Evolutionary conservation across 768 basidiomycete species (phyloP).

Genomic region (Suillus occidentalis): DNA sequence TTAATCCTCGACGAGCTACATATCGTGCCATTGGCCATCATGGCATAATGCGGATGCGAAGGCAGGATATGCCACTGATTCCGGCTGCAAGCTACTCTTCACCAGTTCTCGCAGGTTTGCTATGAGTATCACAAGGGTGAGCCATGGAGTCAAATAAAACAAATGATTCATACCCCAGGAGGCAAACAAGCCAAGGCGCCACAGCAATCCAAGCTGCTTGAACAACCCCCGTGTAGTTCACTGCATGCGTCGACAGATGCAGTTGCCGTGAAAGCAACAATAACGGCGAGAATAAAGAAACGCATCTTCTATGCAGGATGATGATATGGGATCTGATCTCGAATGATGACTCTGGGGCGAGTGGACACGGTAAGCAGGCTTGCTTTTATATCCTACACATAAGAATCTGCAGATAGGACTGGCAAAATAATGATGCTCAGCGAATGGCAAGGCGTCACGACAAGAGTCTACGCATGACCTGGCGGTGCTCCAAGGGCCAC

Average conservation of each 20-base stretch:
- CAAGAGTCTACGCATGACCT: too few species aligned
- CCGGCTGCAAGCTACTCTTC: neutral
- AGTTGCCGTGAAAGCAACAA: neutral
- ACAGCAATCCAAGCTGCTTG: neutral
- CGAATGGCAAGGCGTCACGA: neutral
- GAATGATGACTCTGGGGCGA: neutral
- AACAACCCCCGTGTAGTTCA: rapidly evolving
- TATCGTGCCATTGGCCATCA: neutral
- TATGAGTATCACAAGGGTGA: neutral
- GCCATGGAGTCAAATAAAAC: neutral
- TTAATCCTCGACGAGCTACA: too few species aligned
- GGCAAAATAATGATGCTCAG: neutral
- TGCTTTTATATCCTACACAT: neutral
- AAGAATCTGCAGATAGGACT: neutral
- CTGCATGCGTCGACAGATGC: neutral
- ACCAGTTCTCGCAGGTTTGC: neutral
- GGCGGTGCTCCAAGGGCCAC: too few species aligned
- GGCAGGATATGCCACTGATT: neutral
- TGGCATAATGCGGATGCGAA: neutral
- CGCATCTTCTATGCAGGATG: neutral
- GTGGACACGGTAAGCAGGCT: neutral
- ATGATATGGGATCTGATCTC: neutral
- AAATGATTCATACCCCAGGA: neutral
- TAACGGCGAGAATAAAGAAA: neutral
- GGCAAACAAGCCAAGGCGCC: neutral